Conservation (phyloP, 768 basidiomycete genomes). For the Kwoniella sp. region DNA sequence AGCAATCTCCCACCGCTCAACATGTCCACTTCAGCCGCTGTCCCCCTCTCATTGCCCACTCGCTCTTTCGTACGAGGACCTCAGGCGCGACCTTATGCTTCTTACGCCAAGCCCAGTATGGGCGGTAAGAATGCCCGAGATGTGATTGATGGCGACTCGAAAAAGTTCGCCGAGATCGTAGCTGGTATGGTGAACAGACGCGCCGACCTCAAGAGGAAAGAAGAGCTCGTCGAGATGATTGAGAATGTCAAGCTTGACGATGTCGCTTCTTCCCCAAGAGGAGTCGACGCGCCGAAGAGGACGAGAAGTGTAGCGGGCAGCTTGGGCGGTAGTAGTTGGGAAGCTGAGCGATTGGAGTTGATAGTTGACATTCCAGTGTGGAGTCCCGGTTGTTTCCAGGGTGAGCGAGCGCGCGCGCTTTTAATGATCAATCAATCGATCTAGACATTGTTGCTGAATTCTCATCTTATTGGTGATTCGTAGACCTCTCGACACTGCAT, state of each 20-base stretch:
- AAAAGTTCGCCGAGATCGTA: slow-evolving; percentile 38
- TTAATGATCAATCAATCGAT: too few species aligned
- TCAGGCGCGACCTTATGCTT: slow-evolving; percentile 37
- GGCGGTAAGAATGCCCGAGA: slow-evolving; percentile 13
- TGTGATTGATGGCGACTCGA: slow-evolving; percentile 38
- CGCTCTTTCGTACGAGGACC: slow-evolving; percentile 44
- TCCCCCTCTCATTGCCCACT: slow-evolving; percentile 10
- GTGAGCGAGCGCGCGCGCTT: slow-evolving; percentile 37
- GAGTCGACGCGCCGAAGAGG: slow-evolving; percentile 11
- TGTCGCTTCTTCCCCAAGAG: background rate
- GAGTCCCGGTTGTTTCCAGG: slow-evolving; percentile 51
- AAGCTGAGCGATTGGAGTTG: slow-evolving; percentile 49
- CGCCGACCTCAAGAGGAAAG: slow-evolving; percentile 12
- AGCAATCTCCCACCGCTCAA: background rate
- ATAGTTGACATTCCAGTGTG: slow-evolving; percentile 54
- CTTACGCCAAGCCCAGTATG: slow-evolving; percentile 18
- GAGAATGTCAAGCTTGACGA: slow-evolving; percentile 22
- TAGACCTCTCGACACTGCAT: slow-evolving; percentile 54
- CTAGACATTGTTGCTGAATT: too few species aligned
- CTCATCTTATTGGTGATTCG: background rate
- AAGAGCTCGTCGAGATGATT: slow-evolving; percentile 21
- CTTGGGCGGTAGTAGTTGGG: slow-evolving; percentile 37
- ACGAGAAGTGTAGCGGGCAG: slow-evolving; percentile 25
- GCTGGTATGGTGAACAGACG: slow-evolving; percentile 22
- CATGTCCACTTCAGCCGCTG: slow-evolving; percentile 6